A percentile compares a stretch with the other conserved stretches of the same genome.
phyloP scores from a whole-genome alignment of 148 eudicot species.

The Rheum nobile region DNA sequence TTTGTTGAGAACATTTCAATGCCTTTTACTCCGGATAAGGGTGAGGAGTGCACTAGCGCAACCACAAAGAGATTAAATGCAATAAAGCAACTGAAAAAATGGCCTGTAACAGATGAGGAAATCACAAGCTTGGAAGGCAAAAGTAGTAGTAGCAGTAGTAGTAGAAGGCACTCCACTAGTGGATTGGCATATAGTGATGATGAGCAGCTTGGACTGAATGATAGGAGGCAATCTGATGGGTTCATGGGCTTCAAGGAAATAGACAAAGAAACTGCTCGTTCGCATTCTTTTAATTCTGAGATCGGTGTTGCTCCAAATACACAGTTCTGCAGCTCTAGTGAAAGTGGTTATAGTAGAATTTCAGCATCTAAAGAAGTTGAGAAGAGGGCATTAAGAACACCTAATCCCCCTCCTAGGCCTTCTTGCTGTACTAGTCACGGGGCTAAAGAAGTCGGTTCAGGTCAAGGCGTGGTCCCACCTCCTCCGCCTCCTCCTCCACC shows the following conservation, averaged over 20 bases:
- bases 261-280: slow-evolving; percentile 19
- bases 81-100: slow-evolving; percentile 44
- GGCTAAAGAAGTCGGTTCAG: slow-evolving; percentile 18
- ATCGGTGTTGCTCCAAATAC: slow-evolving; percentile 20
- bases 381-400: slow-evolving; percentile 53
- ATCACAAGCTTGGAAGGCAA: slow-evolving; percentile 22
- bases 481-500: slow-evolving; percentile 53
- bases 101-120: slow-evolving; percentile 53
- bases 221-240: slow-evolving; percentile 61
- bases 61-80: slow-evolving; percentile 30
- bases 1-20: slow-evolving; percentile 20
- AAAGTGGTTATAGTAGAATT: neutral
- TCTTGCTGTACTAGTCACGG: slow-evolving; percentile 20
- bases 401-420: slow-evolving; percentile 90
- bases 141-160: slow-evolving; percentile 13
- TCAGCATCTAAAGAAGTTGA: slow-evolving; percentile 33
- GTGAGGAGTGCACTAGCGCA: slow-evolving; percentile 20
- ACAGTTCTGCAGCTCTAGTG: slow-evolving; percentile 12
- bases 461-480: slow-evolving; percentile 33
- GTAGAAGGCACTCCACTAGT: slow-evolving; percentile 50
- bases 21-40: slow-evolving; percentile 14
- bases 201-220: slow-evolving; percentile 22
- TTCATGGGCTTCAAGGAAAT: slow-evolving; percentile 43
- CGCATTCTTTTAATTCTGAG: slow-evolving; percentile 17
- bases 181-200: slow-evolving; percentile 48